phyloP scores from a whole-genome alignment of 2,329 filamentous ascomycete species.

The Colletotrichum brevisporum region DNA sequence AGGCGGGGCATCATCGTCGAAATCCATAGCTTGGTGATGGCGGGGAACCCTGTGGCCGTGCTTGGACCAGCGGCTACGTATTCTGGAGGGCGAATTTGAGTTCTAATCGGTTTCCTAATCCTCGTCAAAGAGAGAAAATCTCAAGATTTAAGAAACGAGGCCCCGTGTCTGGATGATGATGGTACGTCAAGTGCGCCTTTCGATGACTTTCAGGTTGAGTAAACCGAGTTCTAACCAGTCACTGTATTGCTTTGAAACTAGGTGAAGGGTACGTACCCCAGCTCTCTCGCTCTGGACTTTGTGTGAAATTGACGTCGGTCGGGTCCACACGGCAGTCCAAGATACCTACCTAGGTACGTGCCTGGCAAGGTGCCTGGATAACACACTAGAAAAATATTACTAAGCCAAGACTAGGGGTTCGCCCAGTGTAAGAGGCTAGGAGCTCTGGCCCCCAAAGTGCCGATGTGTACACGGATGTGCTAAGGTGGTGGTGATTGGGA shows the following conservation, averaged over 20 bases:
- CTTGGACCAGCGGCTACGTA: slow-evolving; percentile 27
- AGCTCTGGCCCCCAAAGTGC: slow-evolving; percentile 35
- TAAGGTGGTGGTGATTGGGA: slow-evolving; percentile 19
- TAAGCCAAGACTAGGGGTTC: slow-evolving; percentile 24
- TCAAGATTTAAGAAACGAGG: too few relatives aligned
- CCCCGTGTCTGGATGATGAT: not conserved
- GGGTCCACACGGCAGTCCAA: slow-evolving; percentile 21
- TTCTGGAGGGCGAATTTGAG: not conserved
- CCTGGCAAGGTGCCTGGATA: too few relatives aligned
- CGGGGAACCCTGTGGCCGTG: slow-evolving; percentile 35
- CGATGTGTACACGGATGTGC: slow-evolving; percentile 14
- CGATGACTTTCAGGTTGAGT: not conserved
- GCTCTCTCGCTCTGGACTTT: not conserved
- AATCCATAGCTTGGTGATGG: slow-evolving; percentile 63
- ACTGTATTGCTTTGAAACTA: not conserved
- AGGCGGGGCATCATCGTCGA: slow-evolving; percentile 77
- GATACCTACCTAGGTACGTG: too few relatives aligned
- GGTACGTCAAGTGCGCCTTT: slow-evolving; percentile 5
- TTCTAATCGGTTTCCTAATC: not conserved
- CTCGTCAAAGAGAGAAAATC: not conserved
- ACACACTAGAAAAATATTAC: not conserved
- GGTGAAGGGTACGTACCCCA: slow-evolving; percentile 14
- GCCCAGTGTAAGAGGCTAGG: not conserved
- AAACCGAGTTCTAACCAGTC: not conserved
- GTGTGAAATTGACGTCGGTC: slow-evolving; percentile 29